Evolutionary conservation across 768 basidiomycete species (phyloP), one percentile per base, ranked within the genome.

Genomic region (Tylopilus subfusipes): DNA sequence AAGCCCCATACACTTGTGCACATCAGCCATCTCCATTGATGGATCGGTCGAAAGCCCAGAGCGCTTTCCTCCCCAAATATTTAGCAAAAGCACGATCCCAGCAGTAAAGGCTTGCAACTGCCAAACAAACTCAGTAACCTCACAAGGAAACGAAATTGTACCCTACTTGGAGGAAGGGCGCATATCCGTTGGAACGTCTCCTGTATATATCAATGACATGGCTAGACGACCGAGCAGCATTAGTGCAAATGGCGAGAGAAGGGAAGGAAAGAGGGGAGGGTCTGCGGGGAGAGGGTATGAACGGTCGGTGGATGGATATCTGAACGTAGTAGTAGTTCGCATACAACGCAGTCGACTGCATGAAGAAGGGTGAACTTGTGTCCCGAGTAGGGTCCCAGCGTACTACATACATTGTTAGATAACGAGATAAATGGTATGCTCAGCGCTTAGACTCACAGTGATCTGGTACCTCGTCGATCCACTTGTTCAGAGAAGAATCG

Each of bases 221-320:
- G 36, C 80, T 81, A 54, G 81, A 85, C 1, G 88, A 89, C 9
- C 89, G 76, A 2, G 92, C 88, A 0, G 92, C 84, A 56, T 92
- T 93, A n/a, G 86, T 83, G 67, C 90, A 93, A 50, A 93, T 92
- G 0, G 88, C 88, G 30, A 93, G 74, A 0, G 90, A 85, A 63
- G 73, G 83, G 61, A 84, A 80, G 1, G 76, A 73, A 33, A 81
- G 63, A 2, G 71, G 66, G 0, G 75, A 71, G 0, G 76, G 76
- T 52, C 82, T 82, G 42, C 77, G 72, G 3, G 82, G 80, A 0
- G 80, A 80, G 0, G 88, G 87, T 53, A 93, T 85, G 68, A 89
- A 91, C 4, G 86, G 86, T 40, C 90, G 78, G 67, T 93, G 91
- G 46, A 91, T 81, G 53, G 84, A 73, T 59, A 93, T 91, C 59